Percentiles rank a stretch among this genome's conserved stretches.
phyloP scores from a whole-genome alignment of 176 grass and related monocot genomes.

The Cymbopogon citratus region DNA sequence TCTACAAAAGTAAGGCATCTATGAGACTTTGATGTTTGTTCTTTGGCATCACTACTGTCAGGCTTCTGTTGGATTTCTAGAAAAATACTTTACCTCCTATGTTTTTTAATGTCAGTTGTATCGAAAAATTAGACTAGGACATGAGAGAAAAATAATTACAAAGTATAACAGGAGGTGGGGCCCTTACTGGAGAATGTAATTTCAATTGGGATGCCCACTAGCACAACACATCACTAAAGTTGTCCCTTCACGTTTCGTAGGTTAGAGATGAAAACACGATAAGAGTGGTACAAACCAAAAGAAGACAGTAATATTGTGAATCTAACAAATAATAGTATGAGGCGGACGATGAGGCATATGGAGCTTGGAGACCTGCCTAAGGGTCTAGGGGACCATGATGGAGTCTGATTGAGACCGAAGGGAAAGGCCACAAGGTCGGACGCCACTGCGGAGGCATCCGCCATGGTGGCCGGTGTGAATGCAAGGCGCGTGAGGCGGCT shows the following conservation, averaged over 20 bases:
- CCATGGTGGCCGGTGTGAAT: neutral
- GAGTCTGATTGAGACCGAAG: neutral
- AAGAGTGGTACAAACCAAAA: neutral
- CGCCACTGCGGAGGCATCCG: neutral
- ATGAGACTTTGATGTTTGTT: neutral
- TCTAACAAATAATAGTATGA: neutral
- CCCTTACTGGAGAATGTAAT: neutral
- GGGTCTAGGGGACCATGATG: neutral
- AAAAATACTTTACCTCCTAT: neutral
- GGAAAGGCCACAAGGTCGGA: neutral
- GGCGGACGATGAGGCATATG: neutral
- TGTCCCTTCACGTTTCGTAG: neutral
- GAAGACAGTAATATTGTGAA: neutral
- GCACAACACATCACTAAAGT: neutral
- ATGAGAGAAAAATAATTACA: neutral
- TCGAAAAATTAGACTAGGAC: neutral
- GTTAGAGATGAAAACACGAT: neutral
- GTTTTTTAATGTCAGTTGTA: neutral
- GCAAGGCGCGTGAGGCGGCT: neutral
- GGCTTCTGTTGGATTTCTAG: neutral
- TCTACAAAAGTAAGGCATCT: conserved; percentile 45
- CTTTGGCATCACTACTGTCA: neutral
- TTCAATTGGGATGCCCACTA: neutral
- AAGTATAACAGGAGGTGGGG: neutral
- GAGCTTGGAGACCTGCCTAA: neutral